phyloP scores from a whole-genome alignment of 495 filamentous ascomycete species.

The Monascus purpureus region DNA sequence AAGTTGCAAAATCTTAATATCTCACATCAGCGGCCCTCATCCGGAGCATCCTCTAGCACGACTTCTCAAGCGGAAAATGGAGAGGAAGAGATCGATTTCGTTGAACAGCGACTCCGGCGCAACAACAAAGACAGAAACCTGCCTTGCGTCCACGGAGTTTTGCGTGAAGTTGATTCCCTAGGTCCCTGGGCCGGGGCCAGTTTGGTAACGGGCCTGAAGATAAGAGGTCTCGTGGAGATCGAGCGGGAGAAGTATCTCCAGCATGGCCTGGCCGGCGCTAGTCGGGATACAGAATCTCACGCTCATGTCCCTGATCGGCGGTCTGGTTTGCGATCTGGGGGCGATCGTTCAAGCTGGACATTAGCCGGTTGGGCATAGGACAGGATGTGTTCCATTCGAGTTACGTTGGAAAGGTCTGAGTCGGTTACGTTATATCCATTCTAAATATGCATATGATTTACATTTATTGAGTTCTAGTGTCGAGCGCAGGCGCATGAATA shows the following conservation, averaged over 20 bases:
- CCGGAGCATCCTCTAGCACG: conserved; percentile 3
- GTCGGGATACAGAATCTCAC: conserved; percentile 43
- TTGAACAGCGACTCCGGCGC: conserved; percentile 46
- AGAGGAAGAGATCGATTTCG: conserved; percentile 42
- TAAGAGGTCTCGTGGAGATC: conserved; percentile 66
- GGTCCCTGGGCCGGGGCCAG: conserved; percentile 86
- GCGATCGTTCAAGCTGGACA: conserved; percentile 60
- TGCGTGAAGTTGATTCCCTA: conserved; percentile 68
- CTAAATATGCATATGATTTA: no score
- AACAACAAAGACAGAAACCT: conserved; percentile 32
- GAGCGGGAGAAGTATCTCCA: conserved; percentile 75
- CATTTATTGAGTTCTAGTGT: no score
- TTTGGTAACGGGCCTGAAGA: conserved; percentile 61
- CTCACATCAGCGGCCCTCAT: conserved; percentile 8
- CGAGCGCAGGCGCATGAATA: no score
- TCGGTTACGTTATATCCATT: no score
- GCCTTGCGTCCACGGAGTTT: conserved; percentile 37
- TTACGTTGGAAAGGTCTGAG: no score
- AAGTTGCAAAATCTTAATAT: conserved; percentile 35
- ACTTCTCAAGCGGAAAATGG: conserved; percentile 19
- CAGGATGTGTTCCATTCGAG: no score
- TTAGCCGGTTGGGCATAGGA: conserved; percentile 63
- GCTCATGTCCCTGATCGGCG: conserved; percentile 31
- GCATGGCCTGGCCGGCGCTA: conserved; percentile 60
- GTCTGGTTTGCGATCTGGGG: conserved; percentile 39